Base-by-base conservation (phyloP, 305 asterid species). In the Solanum hybrid region DNA sequence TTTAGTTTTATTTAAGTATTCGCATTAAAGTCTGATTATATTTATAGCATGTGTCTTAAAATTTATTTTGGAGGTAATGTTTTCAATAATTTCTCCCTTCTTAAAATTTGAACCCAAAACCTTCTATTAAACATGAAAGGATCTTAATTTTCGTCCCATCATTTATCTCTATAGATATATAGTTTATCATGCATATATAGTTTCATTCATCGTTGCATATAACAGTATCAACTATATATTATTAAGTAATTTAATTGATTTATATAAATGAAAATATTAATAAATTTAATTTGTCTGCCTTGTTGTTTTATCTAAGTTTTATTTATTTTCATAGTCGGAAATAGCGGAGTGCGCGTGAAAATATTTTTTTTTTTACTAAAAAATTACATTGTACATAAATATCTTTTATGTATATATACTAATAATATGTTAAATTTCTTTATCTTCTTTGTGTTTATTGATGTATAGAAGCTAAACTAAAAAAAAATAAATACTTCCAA, bases 21-120 rank as follows among this genome's bases (percentile, higher is more conserved):
- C 1, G 0, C 0, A 24, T 24, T 69, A 3, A 71, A 11, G 0
- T 5, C 2, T 3, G 20, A 71, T 26, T 71, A 12, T 5, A 26
- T 71, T 26, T 71, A 1, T 5, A 71, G 0, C 4, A 71, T 12
- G 3, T 0, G 0, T 64, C 0, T 22, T 64, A 71, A 5, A 71
- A 3, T 71, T 71, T 6, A 71, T 11, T 71, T 71, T 2, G 1
- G 2, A 26, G 9, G 0, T 0, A 13, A 26, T 26, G 2, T 5
- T 26, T 71, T 71, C 4, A 26, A 71, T 11, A 71, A 67, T 2
- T 8, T 9, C 3, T 9, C 3, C 12, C 12, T 8, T 1, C 12
- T 22, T 22, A 22, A 12, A 28, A 71, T 71, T 26, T 4, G 2
- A 71, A 71, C 2, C 1, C 4, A 71, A 71, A 26, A 12, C 4